Evolutionary conservation across 768 basidiomycete genomes (phyloP).

Genomic region (Mrakia blollopis): DNA sequence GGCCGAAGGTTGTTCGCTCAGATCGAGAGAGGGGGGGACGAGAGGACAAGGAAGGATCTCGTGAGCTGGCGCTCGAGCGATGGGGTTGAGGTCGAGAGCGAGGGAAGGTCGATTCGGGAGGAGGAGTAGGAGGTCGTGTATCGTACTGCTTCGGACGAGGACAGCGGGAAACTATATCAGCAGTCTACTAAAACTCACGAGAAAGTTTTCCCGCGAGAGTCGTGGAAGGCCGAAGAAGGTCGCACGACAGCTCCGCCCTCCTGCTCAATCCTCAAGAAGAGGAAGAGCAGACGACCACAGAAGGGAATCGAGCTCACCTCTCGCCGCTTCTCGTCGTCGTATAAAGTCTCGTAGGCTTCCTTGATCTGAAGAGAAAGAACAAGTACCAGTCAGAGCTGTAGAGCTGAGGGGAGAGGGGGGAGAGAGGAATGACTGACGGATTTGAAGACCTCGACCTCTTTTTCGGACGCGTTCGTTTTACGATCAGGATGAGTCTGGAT

Average conservation of each 20-base stretch:
- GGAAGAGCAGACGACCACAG: not conserved
- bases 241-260: not conserved
- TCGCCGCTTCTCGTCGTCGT: not conserved
- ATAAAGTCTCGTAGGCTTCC: slow-evolving; percentile 1
- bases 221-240: not conserved
- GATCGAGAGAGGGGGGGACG: not conserved
- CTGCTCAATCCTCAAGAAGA: not conserved
- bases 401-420: not conserved
- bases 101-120: not conserved
- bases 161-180: not conserved
- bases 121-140: not conserved
- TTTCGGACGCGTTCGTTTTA: not conserved
- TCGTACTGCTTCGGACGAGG: not conserved
- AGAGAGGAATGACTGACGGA: not conserved
- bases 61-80: not conserved
- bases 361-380: not conserved
- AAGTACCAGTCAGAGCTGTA: not conserved
- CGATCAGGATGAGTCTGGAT: not conserved
- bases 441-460: not conserved
- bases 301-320: not conserved
- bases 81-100: not conserved
- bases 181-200: not conserved
- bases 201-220: not conserved
- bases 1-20: not conserved
- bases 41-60: not conserved